Evolutionary conservation across 371 early-diverging fungal species (phyloP).

Genomic region (Mortierella sp.): DNA sequence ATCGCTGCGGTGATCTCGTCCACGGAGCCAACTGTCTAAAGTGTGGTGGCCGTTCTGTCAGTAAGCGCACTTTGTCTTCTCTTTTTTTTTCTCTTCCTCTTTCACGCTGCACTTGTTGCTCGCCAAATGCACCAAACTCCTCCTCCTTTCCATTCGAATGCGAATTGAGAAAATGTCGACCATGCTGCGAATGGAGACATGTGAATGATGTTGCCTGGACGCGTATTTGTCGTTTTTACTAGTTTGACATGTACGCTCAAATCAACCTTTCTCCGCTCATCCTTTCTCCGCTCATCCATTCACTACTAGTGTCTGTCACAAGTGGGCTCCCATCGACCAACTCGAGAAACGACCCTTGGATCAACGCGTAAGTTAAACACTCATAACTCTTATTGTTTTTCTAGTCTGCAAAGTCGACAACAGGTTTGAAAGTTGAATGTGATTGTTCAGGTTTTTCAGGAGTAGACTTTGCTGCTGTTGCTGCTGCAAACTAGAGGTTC

Average conservation of each 20-base stretch:
- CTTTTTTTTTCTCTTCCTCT: neutral
- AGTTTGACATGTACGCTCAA: neutral
- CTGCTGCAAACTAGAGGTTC: neutral
- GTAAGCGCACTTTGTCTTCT: conserved; percentile 48
- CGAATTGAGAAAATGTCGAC: neutral
- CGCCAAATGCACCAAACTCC: neutral
- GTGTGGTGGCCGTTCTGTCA: conserved; percentile 72
- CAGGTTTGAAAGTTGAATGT: neutral
- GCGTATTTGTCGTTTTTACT: neutral
- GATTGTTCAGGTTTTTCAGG: neutral
- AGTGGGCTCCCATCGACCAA: conserved; percentile 58
- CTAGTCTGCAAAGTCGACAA: neutral
- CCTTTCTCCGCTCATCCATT: neutral
- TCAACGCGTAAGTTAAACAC: conserved; percentile 38
- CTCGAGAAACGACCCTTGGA: conserved; percentile 58
- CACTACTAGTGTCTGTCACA: conserved; percentile 63
- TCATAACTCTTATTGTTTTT: neutral
- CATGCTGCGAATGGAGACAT: neutral
- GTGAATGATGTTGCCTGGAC: neutral
- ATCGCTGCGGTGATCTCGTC: conserved; percentile 72
- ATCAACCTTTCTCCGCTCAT: neutral
- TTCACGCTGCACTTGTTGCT: neutral
- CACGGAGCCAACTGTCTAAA: conserved; percentile 66
- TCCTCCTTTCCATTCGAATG: neutral
- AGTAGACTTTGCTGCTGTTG: neutral